Percentiles rank a stretch among this genome's conserved stretches.
Conservation (phyloP, 192 early-diverging fungal genomes). For the Podila clonocystis region DNA sequence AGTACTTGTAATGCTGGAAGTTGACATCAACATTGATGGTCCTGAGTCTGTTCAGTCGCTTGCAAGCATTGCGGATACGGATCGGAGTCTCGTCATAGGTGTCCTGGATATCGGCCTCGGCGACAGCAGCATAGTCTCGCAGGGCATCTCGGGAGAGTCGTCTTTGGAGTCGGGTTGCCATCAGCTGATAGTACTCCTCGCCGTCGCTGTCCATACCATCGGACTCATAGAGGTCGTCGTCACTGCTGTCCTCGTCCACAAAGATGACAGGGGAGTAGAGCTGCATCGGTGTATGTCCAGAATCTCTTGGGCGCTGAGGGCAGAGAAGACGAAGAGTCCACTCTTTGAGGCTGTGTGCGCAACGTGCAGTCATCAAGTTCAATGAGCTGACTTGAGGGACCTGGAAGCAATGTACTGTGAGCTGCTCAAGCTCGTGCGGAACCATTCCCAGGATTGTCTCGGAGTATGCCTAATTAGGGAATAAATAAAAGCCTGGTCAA, state of each 20-base stretch:
- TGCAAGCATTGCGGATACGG: constrained; percentile 12
- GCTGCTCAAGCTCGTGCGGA: constrained; percentile 12
- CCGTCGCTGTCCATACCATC: neutral
- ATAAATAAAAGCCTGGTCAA: neutral
- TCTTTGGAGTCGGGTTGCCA: neutral
- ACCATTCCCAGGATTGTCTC: constrained; percentile 17
- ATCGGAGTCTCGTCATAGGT: constrained; percentile 21
- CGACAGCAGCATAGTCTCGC: neutral
- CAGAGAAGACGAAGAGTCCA: constrained; percentile 27
- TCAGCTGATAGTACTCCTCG: neutral
- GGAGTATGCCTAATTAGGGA: constrained; percentile 3
- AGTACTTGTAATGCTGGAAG: constrained; percentile 21
- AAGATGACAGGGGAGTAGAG: constrained; percentile 18
- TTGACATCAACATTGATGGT: constrained; percentile 19
- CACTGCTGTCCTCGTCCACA: constrained; percentile 19
- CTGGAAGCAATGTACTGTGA: constrained; percentile 17
- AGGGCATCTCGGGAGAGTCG: constrained; percentile 1
- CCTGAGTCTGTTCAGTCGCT: constrained; percentile 8
- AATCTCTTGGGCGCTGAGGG: constrained; percentile 14
- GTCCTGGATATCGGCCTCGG: constrained; percentile 1
- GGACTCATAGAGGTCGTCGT: constrained; percentile 6
- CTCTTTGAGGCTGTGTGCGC: constrained; percentile 12
- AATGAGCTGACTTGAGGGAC: constrained; percentile 9
- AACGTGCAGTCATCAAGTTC: constrained; percentile 3
- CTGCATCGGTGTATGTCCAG: constrained; percentile 1